Percentiles rank a stretch among this genome's conserved stretches.
These are phyloP conservation scores for Tetrahymena thermophila DNA, from an alignment of 73 alveolate genomes.

Conservation along the genomic window DNA sequence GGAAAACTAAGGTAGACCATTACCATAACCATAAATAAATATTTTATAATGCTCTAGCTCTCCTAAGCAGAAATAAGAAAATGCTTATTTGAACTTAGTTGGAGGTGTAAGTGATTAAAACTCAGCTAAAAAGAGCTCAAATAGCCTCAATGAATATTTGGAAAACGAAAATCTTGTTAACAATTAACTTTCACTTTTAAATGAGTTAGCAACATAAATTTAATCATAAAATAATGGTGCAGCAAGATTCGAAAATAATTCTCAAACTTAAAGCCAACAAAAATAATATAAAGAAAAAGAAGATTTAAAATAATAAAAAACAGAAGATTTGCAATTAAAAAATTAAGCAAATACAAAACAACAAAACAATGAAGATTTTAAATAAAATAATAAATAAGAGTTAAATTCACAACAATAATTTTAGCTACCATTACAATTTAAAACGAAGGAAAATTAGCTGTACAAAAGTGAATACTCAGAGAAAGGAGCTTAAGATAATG, in stretches of 20 bases:
- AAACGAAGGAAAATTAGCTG: background rate
- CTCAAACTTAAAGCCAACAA: background rate
- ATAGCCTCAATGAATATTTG: background rate
- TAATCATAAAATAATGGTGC: background rate
- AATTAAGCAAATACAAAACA: too few species aligned
- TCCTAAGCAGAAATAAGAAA: background rate
- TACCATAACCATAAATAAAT: background rate
- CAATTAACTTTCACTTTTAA: background rate
- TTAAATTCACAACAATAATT: background rate
- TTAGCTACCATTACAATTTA: background rate
- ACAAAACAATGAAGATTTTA: background rate
- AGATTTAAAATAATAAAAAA: background rate
- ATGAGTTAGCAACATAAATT: background rate
- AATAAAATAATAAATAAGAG: background rate
- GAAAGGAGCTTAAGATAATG: background rate
- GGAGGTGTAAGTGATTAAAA: background rate
- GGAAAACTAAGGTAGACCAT: background rate
- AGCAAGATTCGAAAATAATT: too few species aligned
- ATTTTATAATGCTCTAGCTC: background rate
- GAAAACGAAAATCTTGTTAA: background rate
- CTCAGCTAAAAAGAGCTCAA: background rate
- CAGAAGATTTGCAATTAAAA: background rate
- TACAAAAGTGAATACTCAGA: background rate
- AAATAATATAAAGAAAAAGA: too few species aligned
- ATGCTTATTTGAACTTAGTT: background rate